phyloP scores from a whole-genome alignment of 148 eudicot species.

The Camellia lanceoleosa region DNA sequence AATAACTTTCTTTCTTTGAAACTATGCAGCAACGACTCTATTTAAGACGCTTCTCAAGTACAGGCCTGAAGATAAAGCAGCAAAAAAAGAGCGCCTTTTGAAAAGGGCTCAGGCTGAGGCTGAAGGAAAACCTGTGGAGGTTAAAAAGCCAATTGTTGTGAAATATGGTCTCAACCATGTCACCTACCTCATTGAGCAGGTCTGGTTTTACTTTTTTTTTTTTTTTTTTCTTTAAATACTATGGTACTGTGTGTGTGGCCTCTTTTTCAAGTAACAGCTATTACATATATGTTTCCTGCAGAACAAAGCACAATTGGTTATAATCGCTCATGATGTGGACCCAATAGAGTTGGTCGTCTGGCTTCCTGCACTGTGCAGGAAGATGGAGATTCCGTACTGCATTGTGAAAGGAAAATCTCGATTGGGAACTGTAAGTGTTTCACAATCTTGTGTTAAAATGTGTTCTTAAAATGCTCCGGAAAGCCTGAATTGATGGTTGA shows the following conservation, averaged over 20 bases:
- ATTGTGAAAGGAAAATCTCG: slow-evolving; percentile 94
- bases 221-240: not conserved
- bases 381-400: slow-evolving; percentile 96
- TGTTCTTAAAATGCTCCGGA: not conserved
- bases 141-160: slow-evolving; percentile 86
- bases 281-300: slow-evolving; percentile 24
- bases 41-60: slow-evolving; percentile 87
- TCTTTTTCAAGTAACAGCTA: not conserved
- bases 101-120: slow-evolving; percentile 90
- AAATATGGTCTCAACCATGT: slow-evolving; percentile 91
- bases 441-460: not conserved
- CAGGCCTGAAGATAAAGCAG: slow-evolving; percentile 83
- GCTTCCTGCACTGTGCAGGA: slow-evolving; percentile 91
- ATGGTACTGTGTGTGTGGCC: not conserved
- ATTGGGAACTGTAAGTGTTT: slow-evolving; percentile 59
- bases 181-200: slow-evolving; percentile 93
- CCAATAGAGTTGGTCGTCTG: slow-evolving; percentile 94
- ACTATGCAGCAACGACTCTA: slow-evolving; percentile 61
- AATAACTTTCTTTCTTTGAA: not conserved
- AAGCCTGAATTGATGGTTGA: not conserved
- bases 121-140: slow-evolving; percentile 70
- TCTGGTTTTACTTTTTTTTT: slow-evolving; percentile 6
- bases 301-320: slow-evolving; percentile 89
- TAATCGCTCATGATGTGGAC: slow-evolving; percentile 95
- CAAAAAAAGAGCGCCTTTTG: slow-evolving; percentile 78